phyloP scores from a whole-genome alignment of 2,329 filamentous ascomycete genomes.

The Trichophaea hybrida region DNA sequence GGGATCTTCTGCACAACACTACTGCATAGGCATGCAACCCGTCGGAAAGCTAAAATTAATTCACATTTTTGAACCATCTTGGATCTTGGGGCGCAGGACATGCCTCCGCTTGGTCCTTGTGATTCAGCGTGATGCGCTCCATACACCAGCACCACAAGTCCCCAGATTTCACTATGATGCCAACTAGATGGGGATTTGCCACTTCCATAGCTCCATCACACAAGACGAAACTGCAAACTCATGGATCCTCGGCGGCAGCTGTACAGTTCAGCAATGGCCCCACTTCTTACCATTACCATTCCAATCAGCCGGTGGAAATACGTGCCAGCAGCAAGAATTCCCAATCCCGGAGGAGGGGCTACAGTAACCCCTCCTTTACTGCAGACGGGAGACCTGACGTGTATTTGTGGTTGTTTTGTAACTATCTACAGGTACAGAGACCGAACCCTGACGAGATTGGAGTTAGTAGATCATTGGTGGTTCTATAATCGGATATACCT shows the following conservation, averaged over 20 bases:
- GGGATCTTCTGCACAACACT: neutral
- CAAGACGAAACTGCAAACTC: neutral
- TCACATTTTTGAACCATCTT: neutral
- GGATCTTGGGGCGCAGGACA: too few relatives aligned
- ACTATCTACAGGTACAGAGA: neutral
- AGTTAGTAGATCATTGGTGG: neutral
- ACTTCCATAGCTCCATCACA: neutral
- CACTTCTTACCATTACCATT: neutral
- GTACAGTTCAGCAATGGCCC: too few relatives aligned
- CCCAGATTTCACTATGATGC: neutral
- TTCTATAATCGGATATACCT: neutral
- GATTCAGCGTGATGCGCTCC: neutral
- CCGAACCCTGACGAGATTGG: neutral
- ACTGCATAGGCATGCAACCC: neutral
- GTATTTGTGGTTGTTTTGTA: neutral
- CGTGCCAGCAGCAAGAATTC: neutral
- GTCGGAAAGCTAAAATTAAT: neutral
- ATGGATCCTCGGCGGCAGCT: too few relatives aligned
- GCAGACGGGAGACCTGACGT: neutral
- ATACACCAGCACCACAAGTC: neutral
- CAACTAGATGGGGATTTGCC: neutral
- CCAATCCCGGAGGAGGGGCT: neutral
- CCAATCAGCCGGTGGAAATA: neutral
- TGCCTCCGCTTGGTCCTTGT: too few relatives aligned
- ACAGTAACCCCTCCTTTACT: neutral